Base-by-base conservation (phyloP, 805 yeast genomes). In the Sporopachydermia lactativora region DNA sequence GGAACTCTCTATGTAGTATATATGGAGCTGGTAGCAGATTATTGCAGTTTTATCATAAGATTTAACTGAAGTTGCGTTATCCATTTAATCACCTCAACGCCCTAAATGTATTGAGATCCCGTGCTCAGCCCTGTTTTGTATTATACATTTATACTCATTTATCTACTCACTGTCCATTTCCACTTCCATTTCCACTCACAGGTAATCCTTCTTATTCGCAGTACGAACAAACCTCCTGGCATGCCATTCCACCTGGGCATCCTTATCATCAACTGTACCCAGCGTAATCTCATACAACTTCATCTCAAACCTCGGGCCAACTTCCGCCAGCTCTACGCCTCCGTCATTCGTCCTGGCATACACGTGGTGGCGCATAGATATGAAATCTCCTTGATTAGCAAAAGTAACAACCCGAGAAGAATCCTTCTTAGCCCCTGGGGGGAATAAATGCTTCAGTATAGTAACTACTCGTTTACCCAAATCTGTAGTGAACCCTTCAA, bases 301-400 rank as follows among this genome's bases (percentile, higher is more conserved):
- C 97, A 92, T 88, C 61, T 92, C 98, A 52, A 92, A 92, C 47
- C 99, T 68, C n/a, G 99, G 99, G 0, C 99, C 99, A 31, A 92
- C 81, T 58, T 92, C 99, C 43, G 96, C 88, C 42, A 92, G 61
- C 57, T 92, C 97, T 2, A 86, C 95, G 28, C 76, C 71, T 14
- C 71, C 72, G 46, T 86, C 95, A 49, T 80, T 78, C 0, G 96
- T 85, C 55, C 75, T 79, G 3, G 86, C 95, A 57, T 82, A 92
- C 1, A 92, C 81, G 56, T 92, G 99, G 54, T 92, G 98, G 59
- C 99, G 73, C 3, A 92, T 96, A 45, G 86, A 75, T 45, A 92
- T 89, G 54, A 76, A 92, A 61, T 92, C 99, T 38, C 85, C 95
- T 41, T 75, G 71, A 57, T 92, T 92, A 36, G 82, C 76, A 63